Percentiles rank a stretch among this genome's conserved stretches.
These are phyloP conservation scores for Talaromyces trachyspermus DNA, from an alignment of 495 filamentous ascomycete species.

Conservation along the genomic window DNA sequence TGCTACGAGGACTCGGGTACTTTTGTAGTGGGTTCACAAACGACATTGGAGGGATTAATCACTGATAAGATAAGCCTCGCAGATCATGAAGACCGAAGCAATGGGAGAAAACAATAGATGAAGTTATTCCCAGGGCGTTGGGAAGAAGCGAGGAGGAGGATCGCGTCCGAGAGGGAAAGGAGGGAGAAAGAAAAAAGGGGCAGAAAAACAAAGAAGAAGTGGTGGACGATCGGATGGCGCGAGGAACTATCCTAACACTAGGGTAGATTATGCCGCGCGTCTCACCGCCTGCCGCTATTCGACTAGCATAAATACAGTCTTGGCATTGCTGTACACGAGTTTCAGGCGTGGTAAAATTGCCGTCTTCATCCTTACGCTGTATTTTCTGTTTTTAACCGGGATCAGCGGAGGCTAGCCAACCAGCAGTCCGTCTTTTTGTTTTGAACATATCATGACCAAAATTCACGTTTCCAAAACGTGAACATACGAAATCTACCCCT, in stretches of 20 bases:
- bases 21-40: constrained; percentile 1
- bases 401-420: too few species aligned
- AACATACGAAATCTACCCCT: too few species aligned
- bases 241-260: constrained; percentile 1
- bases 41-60: not conserved
- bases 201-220: not conserved
- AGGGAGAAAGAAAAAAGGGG: not conserved
- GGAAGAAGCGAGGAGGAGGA: not conserved
- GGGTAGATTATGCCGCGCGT: not conserved
- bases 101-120: not conserved
- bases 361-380: too few species aligned
- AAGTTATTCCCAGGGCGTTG: not conserved
- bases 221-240: not conserved
- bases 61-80: not conserved
- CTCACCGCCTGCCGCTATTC: not conserved
- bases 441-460: too few species aligned
- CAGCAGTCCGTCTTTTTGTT: not conserved
- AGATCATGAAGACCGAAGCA: not conserved
- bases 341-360: too few species aligned
- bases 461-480: too few species aligned
- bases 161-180: too few species aligned
- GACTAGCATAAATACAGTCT: too few species aligned
- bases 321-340: too few species aligned
- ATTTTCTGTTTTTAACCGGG: too few species aligned
- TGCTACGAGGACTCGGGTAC: constrained; percentile 6